Base-by-base conservation (phyloP, 2,329 filamentous ascomycete species). In the Penicillium sp. region DNA sequence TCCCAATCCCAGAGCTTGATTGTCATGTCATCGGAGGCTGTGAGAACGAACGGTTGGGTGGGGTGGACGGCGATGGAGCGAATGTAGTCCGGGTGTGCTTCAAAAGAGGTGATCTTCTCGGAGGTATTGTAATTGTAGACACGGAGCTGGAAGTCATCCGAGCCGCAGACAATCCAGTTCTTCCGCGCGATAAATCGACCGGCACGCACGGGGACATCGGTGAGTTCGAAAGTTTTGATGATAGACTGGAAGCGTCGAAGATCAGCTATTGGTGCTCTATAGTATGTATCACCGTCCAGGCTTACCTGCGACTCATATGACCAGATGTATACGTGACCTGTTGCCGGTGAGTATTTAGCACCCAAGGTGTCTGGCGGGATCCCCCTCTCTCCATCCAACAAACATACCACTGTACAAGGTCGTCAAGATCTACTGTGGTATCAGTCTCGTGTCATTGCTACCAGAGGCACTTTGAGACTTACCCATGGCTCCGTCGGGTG, bases 1-100 rank as follows among this genome's bases (percentile, higher is more conserved):
- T 98, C 93, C 93, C 93, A 98, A 66, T 98, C 90, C 90, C 93
- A 98, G 35, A 96, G 77, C 77, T 93, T 95, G 64, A 96, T 95
- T 41, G 89, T 95, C 89, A 95, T 94, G 65, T 96, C 90, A 84
- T 96, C 90, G 50, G 87, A 93, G 50, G 93, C 93, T 39, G 93
- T 98, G 45, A 98, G 77, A 37, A 97, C 87, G 60, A 96, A 97
- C 1, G 93, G 90, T 63, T 95, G 89, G 30, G 89, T 89, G 5
- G 93, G 93, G 67, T 98, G 93, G 25, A 98, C 87, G 50, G 84
- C 88, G 56, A 98, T 96, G 35, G 93, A 90, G 58, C 93, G 87
- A 64, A 98, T 97, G 64, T 98, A 98, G 70, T 98, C 93, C 46
- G 93, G 93, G 65, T 98, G 93, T 36, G 90, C 91, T 73, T 97